Evolutionary conservation across 176 grass and related monocot species (phyloP), one percentile per base, ranked within the genome.

Genomic region (Oryza punctata): DNA sequence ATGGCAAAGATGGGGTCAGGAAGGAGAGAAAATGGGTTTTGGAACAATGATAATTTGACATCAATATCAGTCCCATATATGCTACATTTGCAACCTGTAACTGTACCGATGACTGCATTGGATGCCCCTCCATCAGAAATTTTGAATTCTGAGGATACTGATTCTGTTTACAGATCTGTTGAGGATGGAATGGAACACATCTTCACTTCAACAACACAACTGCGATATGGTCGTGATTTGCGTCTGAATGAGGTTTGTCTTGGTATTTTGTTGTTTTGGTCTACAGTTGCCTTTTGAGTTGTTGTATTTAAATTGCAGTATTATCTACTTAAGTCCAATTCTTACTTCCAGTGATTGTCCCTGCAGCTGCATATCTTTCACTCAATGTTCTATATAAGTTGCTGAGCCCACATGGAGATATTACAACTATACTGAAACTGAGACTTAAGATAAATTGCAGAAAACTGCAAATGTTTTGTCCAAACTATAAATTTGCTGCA

Each of bases 111-210:
- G 30, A 86, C 92, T 75, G 83, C 87, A 69, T 81, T 91, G 75
- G 92, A 98, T 33, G 68, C 81, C 33, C 79, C 89, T 61, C 71
- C 84, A 81, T 81, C 78, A 57, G 92, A 98, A 82, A 81, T 82
- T 85, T 82, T 89, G 85, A 93, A 91, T 69, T 79, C 89, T 37
- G 92, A 95, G 80, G 95, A 98, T 84, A 81, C 88, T 11, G 92
- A 98, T 87, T 86, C 88, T 79, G 59, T 82, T 71, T 86, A 78
- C 85, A 89, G 82, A 94, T 82, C 91, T 33, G 80, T 95, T 65
- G 95, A 98, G 72, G 95, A 98, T 98, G 95, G 95, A 45, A 98
- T 98, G 95, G 95, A 98, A 76, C 95, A 98, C 70, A 94, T 98
- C 69, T 98, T 95, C 76, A 94, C 90, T 75, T 98, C 92, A 61